Evolutionary conservation across 225 moss, liverwort and hornwort species (phyloP), one percentile per base, ranked within the genome.

Genomic region (Thuidium tamariscinum): DNA sequence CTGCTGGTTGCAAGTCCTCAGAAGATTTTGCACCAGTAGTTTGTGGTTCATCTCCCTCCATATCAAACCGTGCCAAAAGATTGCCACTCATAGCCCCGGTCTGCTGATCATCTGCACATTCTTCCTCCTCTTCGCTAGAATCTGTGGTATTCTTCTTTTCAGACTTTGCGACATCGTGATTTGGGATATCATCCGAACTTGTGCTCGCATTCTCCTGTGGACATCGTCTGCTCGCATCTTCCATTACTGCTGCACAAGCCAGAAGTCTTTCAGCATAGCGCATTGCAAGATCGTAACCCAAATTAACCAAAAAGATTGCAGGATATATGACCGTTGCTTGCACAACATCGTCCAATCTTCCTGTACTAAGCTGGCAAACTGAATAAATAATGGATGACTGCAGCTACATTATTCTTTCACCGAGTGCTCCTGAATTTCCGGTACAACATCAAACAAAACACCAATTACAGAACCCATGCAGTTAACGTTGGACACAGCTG

Each of bases 21-120:
- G 49, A 83, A 79, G 79, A 63, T 41, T 75, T 81, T 39, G 84
- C 72, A 59, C 22, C 87, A 74, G 5, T 15, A 10, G 41, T 69
- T 65, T 73, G 83, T 36, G 84, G 49, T 25, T 81, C 83, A 54
- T 88, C 85, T 77, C 85, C 77, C 85, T 83, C 93, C 80, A 66
- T 37, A 39, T 90, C 42, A 23, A 93, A 93, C 51, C 80, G 87
- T 51, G 88, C 80, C 79, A 91, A 77, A 21, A 91, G 84, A 71
- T 90, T 88, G 69, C 77, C 85, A 74, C 88, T 52, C 71, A 21
- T 41, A 60, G 66, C 82, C 56, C 72, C 88, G 55, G 41, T 71
- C 74, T 90, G 71, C 73, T 77, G 54, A 80, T 67, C 77, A 67
- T 48, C 59, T 66, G 68, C 81, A 84, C 81, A 48, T 17, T 73